phyloP scores from a whole-genome alignment of 805 yeast genomes.

The Yamadazyma insecticola region DNA sequence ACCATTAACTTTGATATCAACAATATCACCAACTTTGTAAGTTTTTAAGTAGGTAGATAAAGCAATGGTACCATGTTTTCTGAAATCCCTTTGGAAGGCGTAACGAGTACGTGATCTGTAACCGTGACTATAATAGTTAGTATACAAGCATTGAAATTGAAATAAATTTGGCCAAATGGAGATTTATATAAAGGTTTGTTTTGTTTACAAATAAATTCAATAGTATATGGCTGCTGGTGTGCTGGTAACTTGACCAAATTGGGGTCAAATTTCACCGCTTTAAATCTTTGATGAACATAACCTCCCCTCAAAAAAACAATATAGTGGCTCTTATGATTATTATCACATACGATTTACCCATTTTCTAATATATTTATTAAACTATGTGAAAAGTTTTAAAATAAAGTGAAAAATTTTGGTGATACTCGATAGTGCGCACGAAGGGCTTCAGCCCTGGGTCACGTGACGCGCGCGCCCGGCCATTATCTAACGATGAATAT shows the following conservation, averaged over 20 bases:
- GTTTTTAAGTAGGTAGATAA: slow-evolving; percentile 95
- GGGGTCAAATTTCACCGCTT: too few relatives aligned
- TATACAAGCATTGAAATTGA: slow-evolving; percentile 1
- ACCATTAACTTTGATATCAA: slow-evolving; percentile 99
- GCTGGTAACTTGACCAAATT: too few relatives aligned
- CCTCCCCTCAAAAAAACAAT: too few relatives aligned
- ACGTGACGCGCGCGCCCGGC: slow-evolving; percentile 1
- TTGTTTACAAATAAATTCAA: too few relatives aligned
- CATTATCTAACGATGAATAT: neutral
- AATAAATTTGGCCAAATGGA: too few relatives aligned
- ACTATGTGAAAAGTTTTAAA: slow-evolving; percentile 10
- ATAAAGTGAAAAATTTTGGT: neutral
- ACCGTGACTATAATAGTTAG: slow-evolving; percentile 57
- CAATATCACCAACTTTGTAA: slow-evolving; percentile 99
- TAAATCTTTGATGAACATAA: too few relatives aligned
- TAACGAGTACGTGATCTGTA: slow-evolving; percentile 99
- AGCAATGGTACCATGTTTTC: slow-evolving; percentile 91
- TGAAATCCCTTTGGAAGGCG: slow-evolving; percentile 99
- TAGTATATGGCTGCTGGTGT: too few relatives aligned
- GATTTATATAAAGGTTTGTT: too few relatives aligned
- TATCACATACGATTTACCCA: slow-evolving; percentile 37
- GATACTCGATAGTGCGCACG: too few relatives aligned
- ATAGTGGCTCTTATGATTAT: too few relatives aligned
- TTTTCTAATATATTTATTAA: slow-evolving; percentile 15
- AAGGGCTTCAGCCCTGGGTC: slow-evolving; percentile 1